Base-by-base conservation (phyloP, 2,329 filamentous ascomycete species). In the Alternaria metachromatica region DNA sequence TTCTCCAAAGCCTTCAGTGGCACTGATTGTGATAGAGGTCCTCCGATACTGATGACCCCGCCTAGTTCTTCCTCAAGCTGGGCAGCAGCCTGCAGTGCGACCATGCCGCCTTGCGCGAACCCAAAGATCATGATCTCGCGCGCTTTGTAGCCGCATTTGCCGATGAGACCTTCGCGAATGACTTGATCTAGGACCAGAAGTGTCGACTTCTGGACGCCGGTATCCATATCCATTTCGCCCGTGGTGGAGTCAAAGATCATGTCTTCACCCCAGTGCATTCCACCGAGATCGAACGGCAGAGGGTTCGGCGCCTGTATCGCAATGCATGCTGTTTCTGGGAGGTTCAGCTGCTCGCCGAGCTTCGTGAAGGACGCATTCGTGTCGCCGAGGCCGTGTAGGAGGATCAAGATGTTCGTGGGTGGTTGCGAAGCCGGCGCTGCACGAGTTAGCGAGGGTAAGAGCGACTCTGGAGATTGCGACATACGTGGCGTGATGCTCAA, bases 321-420 rank as follows among this genome's bases (percentile, higher is more conserved):
- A 58, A 97, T 87, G 72, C 89, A 89, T 60, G 90, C 86, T 56
- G 94, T 94, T 73, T 94, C 92, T 0, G 93, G 93, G 4, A 97
- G 87, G 64, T 86, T 84, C 64, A 97, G 81, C 69, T 88, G 88
- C 60, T 84, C 83, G 20, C 89, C 92, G 65, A 97, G 91, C 48
- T 82, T 81, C 63, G 87, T 86, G 78, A 96, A 96, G 37, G 91
- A 85, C 4, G 78, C 74, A 63, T 92, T 87, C 33, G 87, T 88
- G 81, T 97, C 94, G 66, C 94, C 94, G 12, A 97, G 87, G 67
- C 93, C 93, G 80, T 97, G 94, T 62, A 97, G 88, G 55, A 97
- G 87, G 75, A 97, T 82, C 65, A 97, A 88, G 70, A 96, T 85
- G 71, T 94, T 90, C 46, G 89, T 91, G 10, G 90, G 88, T 12